phyloP scores from a whole-genome alignment of 2,329 filamentous ascomycete species.

The Xylaria sp. region DNA sequence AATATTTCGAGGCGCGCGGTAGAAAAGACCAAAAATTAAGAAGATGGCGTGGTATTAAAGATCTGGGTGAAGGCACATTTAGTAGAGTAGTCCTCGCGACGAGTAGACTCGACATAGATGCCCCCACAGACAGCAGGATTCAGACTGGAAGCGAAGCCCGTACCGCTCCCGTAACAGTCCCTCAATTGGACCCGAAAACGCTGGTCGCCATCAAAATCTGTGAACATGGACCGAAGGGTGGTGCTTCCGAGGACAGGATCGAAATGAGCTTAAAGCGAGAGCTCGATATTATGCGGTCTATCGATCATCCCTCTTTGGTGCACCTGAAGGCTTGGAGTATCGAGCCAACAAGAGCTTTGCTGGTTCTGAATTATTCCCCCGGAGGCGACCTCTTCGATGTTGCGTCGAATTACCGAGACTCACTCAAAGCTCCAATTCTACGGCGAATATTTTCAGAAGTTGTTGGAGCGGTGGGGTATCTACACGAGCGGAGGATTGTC shows the following conservation, averaged over 20 bases:
- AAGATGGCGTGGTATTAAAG: slow-evolving; percentile 81
- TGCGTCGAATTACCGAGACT: slow-evolving; percentile 75
- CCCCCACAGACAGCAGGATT: slow-evolving; percentile 54
- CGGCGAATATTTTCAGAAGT: slow-evolving; percentile 91
- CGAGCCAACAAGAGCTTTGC: slow-evolving; percentile 81
- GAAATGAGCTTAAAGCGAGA: slow-evolving; percentile 95
- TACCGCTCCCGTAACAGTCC: slow-evolving; percentile 47
- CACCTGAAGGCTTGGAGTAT: slow-evolving; percentile 93
- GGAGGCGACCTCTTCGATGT: slow-evolving; percentile 96
- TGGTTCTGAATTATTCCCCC: slow-evolving; percentile 91
- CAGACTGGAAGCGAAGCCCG: slow-evolving; percentile 52
- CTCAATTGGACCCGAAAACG: slow-evolving; percentile 73
- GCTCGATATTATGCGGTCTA: slow-evolving; percentile 89
- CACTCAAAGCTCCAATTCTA: slow-evolving; percentile 76
- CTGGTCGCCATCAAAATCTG: slow-evolving; percentile 96
- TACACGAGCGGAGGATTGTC: slow-evolving; percentile 87
- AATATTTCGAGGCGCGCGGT: slow-evolving; percentile 77
- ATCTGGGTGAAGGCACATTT: slow-evolving; percentile 93
- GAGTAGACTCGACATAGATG: slow-evolving; percentile 70
- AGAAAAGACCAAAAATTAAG: slow-evolving; percentile 76
- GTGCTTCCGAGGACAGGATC: slow-evolving; percentile 90
- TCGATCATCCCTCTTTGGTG: slow-evolving; percentile 90
- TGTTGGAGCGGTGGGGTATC: slow-evolving; percentile 84
- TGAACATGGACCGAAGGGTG: slow-evolving; percentile 92
- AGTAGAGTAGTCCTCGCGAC: slow-evolving; percentile 94